phyloP scores from a whole-genome alignment of 306 rosid genomes.

The Medicago ruthenica region DNA sequence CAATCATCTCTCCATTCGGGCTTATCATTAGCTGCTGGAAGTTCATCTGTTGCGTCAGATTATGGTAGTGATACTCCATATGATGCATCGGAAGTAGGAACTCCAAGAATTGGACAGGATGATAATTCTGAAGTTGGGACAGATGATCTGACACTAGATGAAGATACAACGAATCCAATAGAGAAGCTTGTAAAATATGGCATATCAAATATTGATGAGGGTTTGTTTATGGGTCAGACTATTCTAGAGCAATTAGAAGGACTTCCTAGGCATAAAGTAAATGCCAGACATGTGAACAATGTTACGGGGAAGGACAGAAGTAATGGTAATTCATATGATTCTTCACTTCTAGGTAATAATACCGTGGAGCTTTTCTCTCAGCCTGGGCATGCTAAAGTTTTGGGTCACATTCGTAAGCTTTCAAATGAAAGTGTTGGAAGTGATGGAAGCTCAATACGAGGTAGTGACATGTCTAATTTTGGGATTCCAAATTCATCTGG shows the following conservation, averaged over 20 bases:
- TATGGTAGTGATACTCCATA: conserved; percentile 95
- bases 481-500: conserved; percentile 77
- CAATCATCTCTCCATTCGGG: conserved; percentile 63
- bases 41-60: conserved; percentile 85
- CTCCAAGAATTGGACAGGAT: conserved; percentile 76
- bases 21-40: conserved; percentile 75
- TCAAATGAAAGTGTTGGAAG: conserved; percentile 91
- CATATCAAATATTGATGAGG: conserved; percentile 93
- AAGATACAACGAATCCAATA: conserved; percentile 80
- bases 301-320: conserved; percentile 51
- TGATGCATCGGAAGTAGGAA: conserved; percentile 88
- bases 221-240: conserved; percentile 95
- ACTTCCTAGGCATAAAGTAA: conserved; percentile 86
- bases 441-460: conserved; percentile 85
- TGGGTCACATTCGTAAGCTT: conserved; percentile 69
- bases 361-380: conserved; percentile 77
- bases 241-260: conserved; percentile 98
- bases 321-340: conserved; percentile 77
- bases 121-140: conserved; percentile 81
- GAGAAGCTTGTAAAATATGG: conserved; percentile 90
- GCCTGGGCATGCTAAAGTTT: conserved; percentile 66
- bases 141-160: conserved; percentile 85
- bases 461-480: conserved; percentile 76
- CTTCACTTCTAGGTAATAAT: conserved; percentile 68
- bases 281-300: conserved; percentile 67